These are phyloP conservation scores for Trypanosoma platydactyli DNA, from an alignment of 208 protist species.

Conservation along the genomic window DNA sequence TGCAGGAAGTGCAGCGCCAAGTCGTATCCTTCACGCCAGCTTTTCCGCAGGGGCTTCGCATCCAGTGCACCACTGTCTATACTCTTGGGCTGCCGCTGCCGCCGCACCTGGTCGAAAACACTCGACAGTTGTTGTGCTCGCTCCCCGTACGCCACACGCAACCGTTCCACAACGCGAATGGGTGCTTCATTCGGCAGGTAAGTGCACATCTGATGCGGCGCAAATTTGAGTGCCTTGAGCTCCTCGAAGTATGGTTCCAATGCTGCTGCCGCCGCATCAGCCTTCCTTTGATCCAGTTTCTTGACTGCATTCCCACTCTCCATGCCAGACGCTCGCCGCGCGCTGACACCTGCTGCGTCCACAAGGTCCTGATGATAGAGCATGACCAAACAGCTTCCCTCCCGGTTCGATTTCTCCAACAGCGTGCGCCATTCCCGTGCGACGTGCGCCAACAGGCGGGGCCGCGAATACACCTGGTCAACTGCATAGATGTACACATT, in stretches of 20 bases:
- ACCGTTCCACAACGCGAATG: constrained; percentile 61
- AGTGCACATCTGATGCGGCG: constrained; percentile 62
- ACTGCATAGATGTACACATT: constrained; percentile 70
- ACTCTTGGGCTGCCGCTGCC: constrained; percentile 12
- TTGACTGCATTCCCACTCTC: background rate
- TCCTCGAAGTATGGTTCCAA: constrained; percentile 73
- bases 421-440: constrained; percentile 56
- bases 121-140: constrained; percentile 28
- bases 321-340: constrained; percentile 7
- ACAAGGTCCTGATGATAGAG: constrained; percentile 60
- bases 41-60: constrained; percentile 52
- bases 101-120: constrained; percentile 34
- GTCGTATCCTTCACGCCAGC: constrained; percentile 72
- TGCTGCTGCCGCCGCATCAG: constrained; percentile 35
- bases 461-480: constrained; percentile 48
- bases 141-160: constrained; percentile 45
- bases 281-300: constrained; percentile 34
- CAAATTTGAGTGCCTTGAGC: constrained; percentile 51
- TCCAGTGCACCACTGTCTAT: background rate
- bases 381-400: constrained; percentile 53
- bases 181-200: constrained; percentile 69
- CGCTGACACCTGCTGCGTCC: constrained; percentile 30
- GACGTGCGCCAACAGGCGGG: constrained; percentile 47
- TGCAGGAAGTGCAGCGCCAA: constrained; percentile 75
- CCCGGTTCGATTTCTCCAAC: constrained; percentile 43